phyloP scores from a whole-genome alignment of 352 stramenopile genomes.

The Globisporangium heterothallicum region DNA sequence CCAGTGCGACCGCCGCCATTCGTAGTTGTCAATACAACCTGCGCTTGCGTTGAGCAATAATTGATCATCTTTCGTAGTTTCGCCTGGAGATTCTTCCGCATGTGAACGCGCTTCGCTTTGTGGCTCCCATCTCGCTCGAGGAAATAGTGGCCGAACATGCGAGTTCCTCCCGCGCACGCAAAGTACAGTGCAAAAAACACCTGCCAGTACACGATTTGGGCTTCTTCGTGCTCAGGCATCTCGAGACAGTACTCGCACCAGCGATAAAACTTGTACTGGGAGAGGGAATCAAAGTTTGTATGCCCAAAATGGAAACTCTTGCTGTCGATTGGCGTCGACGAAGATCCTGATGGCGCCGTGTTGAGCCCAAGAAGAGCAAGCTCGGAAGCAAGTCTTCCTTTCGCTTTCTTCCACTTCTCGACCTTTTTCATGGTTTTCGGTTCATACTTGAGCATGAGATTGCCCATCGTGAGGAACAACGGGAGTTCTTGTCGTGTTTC shows the following conservation, averaged over 20 bases:
- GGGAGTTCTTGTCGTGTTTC: constrained; percentile 75
- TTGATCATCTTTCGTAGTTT: constrained; percentile 54
- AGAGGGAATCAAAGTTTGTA: constrained; percentile 50
- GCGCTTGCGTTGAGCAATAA: constrained; percentile 61
- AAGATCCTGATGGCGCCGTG: constrained; percentile 9
- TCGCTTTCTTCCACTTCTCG: constrained; percentile 66
- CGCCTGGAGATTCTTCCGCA: constrained; percentile 44
- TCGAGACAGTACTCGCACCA: constrained; percentile 65
- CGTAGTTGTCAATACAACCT: constrained; percentile 46
- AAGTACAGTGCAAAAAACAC: constrained; percentile 73
- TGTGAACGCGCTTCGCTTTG: constrained; percentile 32
- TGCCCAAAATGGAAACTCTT: constrained; percentile 31
- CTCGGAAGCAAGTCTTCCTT: constrained; percentile 46
- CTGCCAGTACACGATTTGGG: constrained; percentile 66
- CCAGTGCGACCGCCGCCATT: constrained; percentile 5
- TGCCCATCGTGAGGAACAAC: constrained; percentile 58
- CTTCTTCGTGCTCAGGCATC: constrained; percentile 40
- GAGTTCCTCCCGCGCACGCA: constrained; percentile 35
- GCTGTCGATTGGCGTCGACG: constrained; percentile 16
- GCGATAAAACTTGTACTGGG: constrained; percentile 63
- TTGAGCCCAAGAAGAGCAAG: constrained; percentile 30
- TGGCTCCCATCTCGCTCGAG: constrained; percentile 33
- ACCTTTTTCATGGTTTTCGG: constrained; percentile 75
- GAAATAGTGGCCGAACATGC: constrained; percentile 62
- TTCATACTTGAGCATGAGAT: constrained; percentile 70